Base-by-base conservation (phyloP, 192 early-diverging fungal species). In the Mortierella hygrophila region DNA sequence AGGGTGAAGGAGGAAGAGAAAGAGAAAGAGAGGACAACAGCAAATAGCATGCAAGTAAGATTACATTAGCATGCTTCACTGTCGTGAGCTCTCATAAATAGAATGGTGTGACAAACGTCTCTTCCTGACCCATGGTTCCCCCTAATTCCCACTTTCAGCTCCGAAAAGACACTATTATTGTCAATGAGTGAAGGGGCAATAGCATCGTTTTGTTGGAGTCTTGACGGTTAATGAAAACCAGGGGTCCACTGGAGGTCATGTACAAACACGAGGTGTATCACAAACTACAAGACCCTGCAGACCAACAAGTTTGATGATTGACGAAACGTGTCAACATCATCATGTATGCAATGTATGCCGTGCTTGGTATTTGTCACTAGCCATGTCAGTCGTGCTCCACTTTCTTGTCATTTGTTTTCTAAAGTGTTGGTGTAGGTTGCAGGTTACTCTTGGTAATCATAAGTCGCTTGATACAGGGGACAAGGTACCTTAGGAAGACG, bases 61-160 rank as follows among this genome's bases (percentile, higher is more conserved):
- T 65, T 65, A 65, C 60, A 65, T 65, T 65, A 65, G 60, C 60
- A 65, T 65, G 60, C 60, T 65, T 65, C 60, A 65, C 26, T 15
- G 60, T 32, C 7, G 29, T 32, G n/a, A 32, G 60, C 60, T 65
- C 60, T 26, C 60, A 65, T 65, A 65, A 65, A 65, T 65, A 65
- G 60, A 65, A 65, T 32, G 60, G 29, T 65, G 60, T 29, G 8
- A 32, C 60, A 35, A 32, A 32, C n/a, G 35, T 3, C 10, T 26
- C 29, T 65, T 29, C 55, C 26, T 65, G 60, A 32, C 60, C 60
- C 60, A 65, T 65, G 26, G 60, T 65, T 8, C 60, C 3, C 60
- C 60, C 29, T 10, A 1, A 52, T 52, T 26, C 29, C 60, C 13
- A 32, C 49, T 65, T 65, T 26, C 29, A 65, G 60, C 60, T 65